These are phyloP conservation scores for Coleophoma crateriformis DNA, from an alignment of 2,329 filamentous ascomycete genomes.

Conservation along the genomic window DNA sequence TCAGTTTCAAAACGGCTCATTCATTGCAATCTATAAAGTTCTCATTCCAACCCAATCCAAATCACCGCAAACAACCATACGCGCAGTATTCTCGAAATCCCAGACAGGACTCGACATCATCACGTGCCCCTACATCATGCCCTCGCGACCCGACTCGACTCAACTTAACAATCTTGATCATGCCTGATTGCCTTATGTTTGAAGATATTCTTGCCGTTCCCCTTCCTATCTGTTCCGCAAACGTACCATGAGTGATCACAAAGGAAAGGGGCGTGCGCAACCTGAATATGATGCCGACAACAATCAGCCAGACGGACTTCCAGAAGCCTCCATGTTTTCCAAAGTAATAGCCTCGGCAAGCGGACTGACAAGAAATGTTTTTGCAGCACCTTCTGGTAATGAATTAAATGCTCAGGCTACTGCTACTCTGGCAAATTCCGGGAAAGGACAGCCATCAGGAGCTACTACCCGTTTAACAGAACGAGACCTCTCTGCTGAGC, in stretches of 20 bases:
- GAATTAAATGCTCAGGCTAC: slow-evolving; percentile 13
- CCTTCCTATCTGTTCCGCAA: too few species aligned
- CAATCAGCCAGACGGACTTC: slow-evolving; percentile 3
- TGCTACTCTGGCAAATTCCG: slow-evolving; percentile 18
- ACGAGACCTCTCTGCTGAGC: slow-evolving; percentile 13
- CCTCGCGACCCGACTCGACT: too few species aligned
- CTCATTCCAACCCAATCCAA: too few species aligned
- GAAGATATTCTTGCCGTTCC: too few species aligned
- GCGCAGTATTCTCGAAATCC: too few species aligned
- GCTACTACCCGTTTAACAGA: slow-evolving; percentile 11
- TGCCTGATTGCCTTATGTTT: too few species aligned
- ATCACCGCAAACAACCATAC: too few species aligned
- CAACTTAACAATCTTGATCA: too few species aligned
- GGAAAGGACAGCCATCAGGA: slow-evolving; percentile 14
- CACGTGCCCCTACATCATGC: too few species aligned
- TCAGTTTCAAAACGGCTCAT: too few species aligned
- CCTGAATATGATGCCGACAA: slow-evolving; percentile 3
- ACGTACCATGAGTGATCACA: slow-evolving; percentile 8
- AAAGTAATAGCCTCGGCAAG: slow-evolving; percentile 28
- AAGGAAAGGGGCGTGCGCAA: slow-evolving; percentile 17
- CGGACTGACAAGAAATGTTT: slow-evolving; percentile 26
- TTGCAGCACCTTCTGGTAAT: slow-evolving; percentile 15
- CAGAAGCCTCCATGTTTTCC: slow-evolving; percentile 14
- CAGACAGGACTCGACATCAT: too few species aligned
- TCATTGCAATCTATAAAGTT: too few species aligned